These are phyloP conservation scores for Kwoniella mangroviensis DNA, from an alignment of 768 basidiomycete genomes.

Conservation along the genomic window DNA sequence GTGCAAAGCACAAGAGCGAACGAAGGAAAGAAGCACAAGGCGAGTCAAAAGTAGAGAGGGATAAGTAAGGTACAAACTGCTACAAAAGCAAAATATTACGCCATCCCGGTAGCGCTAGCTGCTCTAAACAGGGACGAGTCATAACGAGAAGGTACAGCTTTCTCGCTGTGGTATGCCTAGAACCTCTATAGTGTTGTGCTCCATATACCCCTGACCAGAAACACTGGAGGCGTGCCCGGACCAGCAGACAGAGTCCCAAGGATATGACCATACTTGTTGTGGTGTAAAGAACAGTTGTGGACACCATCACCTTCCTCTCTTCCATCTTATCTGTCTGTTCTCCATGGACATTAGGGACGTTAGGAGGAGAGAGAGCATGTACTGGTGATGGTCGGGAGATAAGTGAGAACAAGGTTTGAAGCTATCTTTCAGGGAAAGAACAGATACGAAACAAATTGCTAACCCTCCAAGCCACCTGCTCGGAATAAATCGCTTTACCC, in stretches of 20 bases:
- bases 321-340: too few species aligned
- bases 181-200: background rate
- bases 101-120: constrained; percentile 12
- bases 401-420: constrained; percentile 15
- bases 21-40: background rate
- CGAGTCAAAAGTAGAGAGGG: background rate
- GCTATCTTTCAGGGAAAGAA: constrained; percentile 20
- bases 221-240: too few species aligned
- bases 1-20: background rate
- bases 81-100: constrained; percentile 5
- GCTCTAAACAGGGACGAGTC: background rate
- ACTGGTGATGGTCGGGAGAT: background rate
- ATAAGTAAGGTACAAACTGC: constrained; percentile 2
- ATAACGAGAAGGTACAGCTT: constrained; percentile 1
- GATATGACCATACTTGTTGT: too few species aligned
- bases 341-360: too few species aligned
- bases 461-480: constrained; percentile 17
- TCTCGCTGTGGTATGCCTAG: background rate
- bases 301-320: too few species aligned
- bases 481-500: constrained; percentile 19
- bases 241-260: too few species aligned
- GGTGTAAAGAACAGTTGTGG: too few species aligned
- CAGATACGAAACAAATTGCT: constrained; percentile 1
- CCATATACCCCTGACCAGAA: too few species aligned
- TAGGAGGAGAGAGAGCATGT: background rate